Evolutionary conservation across 352 stramenopile genomes (phyloP), one percentile per base, ranked within the genome.

Genomic region (Pythium apleroticum): DNA sequence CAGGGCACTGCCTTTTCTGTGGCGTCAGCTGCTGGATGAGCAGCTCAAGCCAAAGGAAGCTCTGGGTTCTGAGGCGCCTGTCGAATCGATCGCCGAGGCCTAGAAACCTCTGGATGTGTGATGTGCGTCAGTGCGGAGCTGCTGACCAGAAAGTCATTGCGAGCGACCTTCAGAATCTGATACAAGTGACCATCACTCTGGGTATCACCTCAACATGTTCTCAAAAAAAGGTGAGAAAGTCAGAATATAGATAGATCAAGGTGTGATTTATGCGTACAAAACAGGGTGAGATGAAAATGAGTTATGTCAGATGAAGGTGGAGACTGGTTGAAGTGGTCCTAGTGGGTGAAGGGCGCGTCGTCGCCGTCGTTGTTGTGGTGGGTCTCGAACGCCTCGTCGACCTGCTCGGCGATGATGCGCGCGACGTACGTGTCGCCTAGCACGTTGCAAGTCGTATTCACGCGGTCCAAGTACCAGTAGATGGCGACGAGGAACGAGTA

Each of bases 401-500:
- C 71, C 57, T 89, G 77, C 60, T 91, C 83, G 56, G 85, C 81
- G 50, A 93, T 78, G 59, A 93, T 91, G 61, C 82, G 81, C 63
- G 82, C 76, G 33, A 93, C 78, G 52, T 90, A 89, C 28, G 76
- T 78, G 63, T 89, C 76, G 4, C 82, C 81, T 3, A 92, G 20
- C 33, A 91, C 72, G 72, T 90, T 93, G 75, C 79, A 89, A 19
- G 76, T 60, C 15, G 85, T 93, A 58, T 85, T 79, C 25, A 93
- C 72, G 54, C 85, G 80, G 41, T 87, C 83, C 24, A 93, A 54
- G 63, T 90, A 81, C 74, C 80, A 90, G 71, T 87, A 76, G 59
- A 89, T 86, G 28, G 81, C 85, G 20, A 93, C 78, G 10, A 91
- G 64, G 69, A 88, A 90, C 64, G 74, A 86, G 77, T 81, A 92